Evolutionary conservation across 805 yeast species (phyloP).

Genomic region (Yarrowia deformans): DNA sequence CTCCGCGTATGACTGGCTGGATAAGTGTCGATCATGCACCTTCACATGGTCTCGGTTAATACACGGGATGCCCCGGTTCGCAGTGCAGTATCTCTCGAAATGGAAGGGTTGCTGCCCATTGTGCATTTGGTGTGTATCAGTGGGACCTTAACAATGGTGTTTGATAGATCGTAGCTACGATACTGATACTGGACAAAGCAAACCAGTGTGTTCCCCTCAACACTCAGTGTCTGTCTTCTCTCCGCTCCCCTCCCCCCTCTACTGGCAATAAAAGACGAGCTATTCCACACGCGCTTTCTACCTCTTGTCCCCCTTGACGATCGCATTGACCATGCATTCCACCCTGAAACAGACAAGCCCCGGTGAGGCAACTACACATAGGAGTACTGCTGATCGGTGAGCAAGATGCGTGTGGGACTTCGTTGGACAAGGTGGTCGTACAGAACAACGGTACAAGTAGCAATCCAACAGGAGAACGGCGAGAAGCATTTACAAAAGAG

Average conservation of each 20-base stretch:
- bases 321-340: constrained; percentile 37
- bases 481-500: neutral
- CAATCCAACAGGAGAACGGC: constrained; percentile 2
- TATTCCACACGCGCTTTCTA: constrained; percentile 6
- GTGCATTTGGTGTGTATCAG: neutral
- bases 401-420: constrained; percentile 13
- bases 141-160: too few species aligned
- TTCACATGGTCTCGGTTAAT: constrained; percentile 17
- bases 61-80: neutral
- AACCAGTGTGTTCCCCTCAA: too few species aligned
- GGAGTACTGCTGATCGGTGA: constrained; percentile 18
- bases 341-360: constrained; percentile 38
- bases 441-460: neutral
- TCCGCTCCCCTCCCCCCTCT: neutral
- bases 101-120: neutral
- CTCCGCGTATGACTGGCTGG: constrained; percentile 28
- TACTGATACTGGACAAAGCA: too few species aligned
- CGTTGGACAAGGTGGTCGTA: neutral
- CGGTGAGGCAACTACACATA: constrained; percentile 7
- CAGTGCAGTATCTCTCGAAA: constrained; percentile 11
- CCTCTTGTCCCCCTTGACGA: constrained; percentile 30
- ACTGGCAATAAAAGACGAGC: neutral
- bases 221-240: too few species aligned
- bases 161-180: too few species aligned
- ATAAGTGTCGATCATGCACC: constrained; percentile 32